Evolutionary conservation across 768 basidiomycete species (phyloP).

Genomic region (Boletus subcaerulescens): DNA sequence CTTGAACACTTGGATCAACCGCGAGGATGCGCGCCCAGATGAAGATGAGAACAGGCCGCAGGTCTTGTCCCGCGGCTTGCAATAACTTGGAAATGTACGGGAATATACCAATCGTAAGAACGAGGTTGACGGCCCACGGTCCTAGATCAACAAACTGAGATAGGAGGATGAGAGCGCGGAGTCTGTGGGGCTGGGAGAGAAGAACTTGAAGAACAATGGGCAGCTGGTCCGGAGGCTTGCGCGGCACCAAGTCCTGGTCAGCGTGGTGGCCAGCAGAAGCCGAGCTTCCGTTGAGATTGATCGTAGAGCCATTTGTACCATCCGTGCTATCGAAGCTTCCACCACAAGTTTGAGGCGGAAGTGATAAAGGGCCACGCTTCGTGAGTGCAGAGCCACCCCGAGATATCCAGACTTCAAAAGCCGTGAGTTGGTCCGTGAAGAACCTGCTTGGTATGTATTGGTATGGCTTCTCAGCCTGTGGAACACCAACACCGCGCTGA

Average conservation of each 20-base stretch:
- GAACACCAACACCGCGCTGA: conserved; percentile 20
- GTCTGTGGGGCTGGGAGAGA: conserved; percentile 91
- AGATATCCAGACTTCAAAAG: conserved; percentile 98
- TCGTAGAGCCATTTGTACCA: conserved; percentile 6
- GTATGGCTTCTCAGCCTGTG: conserved; percentile 49
- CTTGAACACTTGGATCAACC: conserved; percentile 90
- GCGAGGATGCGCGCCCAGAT: conserved; percentile 98
- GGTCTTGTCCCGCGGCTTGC: conserved; percentile 90
- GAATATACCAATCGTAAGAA: conserved; percentile 95
- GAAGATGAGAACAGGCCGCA: conserved; percentile 97
- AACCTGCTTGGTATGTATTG: conserved; percentile 85
- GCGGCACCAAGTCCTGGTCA: conserved; percentile 60
- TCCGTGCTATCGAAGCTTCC: conserved; percentile 29
- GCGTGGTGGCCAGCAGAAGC: conserved; percentile 3
- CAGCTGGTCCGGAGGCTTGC: conserved; percentile 94
- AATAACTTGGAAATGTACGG: conserved; percentile 97
- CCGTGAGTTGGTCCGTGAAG: conserved; percentile 94
- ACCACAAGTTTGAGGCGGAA: conserved; percentile 48
- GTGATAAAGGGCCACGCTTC: conserved; percentile 68
- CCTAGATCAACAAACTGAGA: conserved; percentile 98
- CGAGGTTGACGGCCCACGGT: conserved; percentile 97
- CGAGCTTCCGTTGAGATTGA: conserved; percentile 17
- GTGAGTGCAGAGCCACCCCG: conserved; percentile 86
- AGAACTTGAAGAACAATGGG: conserved; percentile 98
- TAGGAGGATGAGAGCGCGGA: conserved; percentile 91